Conservation (phyloP, 192 early-diverging fungal species). For the Rhizophagus clarus region DNA sequence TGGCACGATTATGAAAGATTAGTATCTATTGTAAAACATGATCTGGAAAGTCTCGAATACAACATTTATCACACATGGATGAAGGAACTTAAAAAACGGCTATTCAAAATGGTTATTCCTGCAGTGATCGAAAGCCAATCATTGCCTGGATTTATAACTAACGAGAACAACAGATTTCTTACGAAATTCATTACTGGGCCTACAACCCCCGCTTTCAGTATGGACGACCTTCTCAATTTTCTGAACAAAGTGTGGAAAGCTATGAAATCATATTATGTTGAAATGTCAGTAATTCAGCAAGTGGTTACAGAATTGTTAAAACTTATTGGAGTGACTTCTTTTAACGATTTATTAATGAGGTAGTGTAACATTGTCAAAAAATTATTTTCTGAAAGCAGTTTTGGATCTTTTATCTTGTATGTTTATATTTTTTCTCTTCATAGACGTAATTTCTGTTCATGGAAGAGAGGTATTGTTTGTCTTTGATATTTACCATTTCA, state of each 20-base stretch:
- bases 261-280: conserved; percentile 98
- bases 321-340: conserved; percentile 92
- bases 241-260: conserved; percentile 93
- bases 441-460: conserved; percentile 97
- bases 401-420: not conserved
- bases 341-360: conserved; percentile 95
- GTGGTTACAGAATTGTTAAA: conserved; percentile 94
- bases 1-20: conserved; percentile 76
- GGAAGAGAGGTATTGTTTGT: conserved; percentile 83
- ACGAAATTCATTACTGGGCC: conserved; percentile 84
- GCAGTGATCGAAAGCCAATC: conserved; percentile 96
- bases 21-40: conserved; percentile 85
- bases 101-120: conserved; percentile 93
- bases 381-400: not conserved
- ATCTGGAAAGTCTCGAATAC: conserved; percentile 87
- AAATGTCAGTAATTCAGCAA: conserved; percentile 87
- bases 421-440: not conserved
- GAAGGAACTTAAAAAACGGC: conserved; percentile 94
- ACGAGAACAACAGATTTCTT: conserved; percentile 87
- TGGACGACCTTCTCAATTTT: conserved; percentile 94
- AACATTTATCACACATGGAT: conserved; percentile 99
- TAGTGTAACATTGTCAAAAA: not conserved
- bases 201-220: conserved; percentile 78
- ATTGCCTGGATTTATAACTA: conserved; percentile 91
- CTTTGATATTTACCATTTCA: not conserved